Conservation (phyloP, 306 rosid species). For the Citrullus amarus region DNA sequence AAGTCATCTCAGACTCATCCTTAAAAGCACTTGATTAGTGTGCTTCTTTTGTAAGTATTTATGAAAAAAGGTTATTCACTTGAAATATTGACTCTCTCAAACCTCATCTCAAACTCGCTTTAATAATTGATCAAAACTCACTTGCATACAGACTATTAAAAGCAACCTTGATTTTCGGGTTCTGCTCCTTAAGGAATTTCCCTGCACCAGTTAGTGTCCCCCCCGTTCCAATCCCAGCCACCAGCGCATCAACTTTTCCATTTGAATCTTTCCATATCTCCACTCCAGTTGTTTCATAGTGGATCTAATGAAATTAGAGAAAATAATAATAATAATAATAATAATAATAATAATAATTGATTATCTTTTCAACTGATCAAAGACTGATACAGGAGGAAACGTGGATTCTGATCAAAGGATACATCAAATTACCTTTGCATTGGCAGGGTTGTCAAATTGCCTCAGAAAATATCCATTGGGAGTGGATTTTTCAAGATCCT, state of each 20-base stretch:
- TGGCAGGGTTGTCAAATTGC: constrained; percentile 64
- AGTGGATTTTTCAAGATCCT: constrained; percentile 35
- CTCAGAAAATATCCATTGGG: constrained; percentile 39
- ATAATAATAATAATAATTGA: neutral
- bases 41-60: neutral
- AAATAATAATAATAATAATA: neutral
- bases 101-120: neutral
- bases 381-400: neutral
- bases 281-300: constrained; percentile 83
- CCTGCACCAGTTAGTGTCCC: constrained; percentile 66
- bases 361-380: neutral
- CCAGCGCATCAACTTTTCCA: constrained; percentile 54
- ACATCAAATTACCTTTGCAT: constrained; percentile 35
- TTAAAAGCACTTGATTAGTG: neutral
- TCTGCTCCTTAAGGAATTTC: constrained; percentile 60
- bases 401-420: neutral
- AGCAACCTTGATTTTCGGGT: constrained; percentile 59
- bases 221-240: constrained; percentile 74
- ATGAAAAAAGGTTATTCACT: too few relatives aligned
- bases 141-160: neutral
- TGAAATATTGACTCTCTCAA: too few relatives aligned
- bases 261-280: constrained; percentile 83
- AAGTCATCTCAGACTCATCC: neutral
- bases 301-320: constrained; percentile 28
- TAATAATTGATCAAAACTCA: too few relatives aligned